phyloP scores from a whole-genome alignment of 2,329 filamentous ascomycete species.

The Hymenoscyphus linearis region DNA sequence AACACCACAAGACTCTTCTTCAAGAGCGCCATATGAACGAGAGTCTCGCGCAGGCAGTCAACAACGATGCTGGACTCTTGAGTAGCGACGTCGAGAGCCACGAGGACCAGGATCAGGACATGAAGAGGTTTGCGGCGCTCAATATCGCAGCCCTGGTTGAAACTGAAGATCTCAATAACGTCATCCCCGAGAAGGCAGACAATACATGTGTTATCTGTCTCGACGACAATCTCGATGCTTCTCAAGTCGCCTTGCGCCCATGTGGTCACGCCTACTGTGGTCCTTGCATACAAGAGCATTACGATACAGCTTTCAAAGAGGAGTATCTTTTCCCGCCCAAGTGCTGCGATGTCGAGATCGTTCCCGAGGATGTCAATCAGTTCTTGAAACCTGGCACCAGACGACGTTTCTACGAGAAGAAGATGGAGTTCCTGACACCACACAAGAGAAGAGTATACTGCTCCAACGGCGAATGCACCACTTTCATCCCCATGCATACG shows the following conservation, averaged over 20 bases:
- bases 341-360: background rate
- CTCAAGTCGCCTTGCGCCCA: background rate
- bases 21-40: background rate
- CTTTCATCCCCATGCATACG: background rate
- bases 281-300: background rate
- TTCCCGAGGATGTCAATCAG: background rate
- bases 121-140: background rate
- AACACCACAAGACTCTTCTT: background rate
- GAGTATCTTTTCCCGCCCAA: background rate
- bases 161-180: background rate
- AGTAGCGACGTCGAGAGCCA: background rate
- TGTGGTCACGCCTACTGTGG: background rate
- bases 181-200: background rate
- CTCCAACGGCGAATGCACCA: background rate
- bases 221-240: background rate
- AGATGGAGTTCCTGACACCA: background rate
- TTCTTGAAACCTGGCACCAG: background rate
- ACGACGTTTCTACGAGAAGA: background rate
- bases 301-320: background rate
- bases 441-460: background rate
- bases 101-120: background rate
- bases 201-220: background rate
- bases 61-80: background rate
- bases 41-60: background rate
- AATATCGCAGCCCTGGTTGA: background rate